Evolutionary conservation across 768 basidiomycete genomes (phyloP).

Genomic region (Cyclocybe cylindracea): DNA sequence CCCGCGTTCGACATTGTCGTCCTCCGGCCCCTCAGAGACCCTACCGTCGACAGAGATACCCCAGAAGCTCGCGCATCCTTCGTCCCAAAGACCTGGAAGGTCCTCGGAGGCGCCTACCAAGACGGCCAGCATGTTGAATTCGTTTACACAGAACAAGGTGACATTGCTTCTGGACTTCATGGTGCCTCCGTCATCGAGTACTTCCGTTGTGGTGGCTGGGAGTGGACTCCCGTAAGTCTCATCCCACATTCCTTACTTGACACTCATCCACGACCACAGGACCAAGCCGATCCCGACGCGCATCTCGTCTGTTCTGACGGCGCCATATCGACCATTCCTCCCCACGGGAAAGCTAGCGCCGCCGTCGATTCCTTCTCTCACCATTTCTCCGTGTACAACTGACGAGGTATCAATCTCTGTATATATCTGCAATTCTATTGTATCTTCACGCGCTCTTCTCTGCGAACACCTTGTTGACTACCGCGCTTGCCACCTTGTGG

Average conservation of each 20-base stretch:
- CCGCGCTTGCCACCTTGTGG: constrained; percentile 56
- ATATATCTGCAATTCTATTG: constrained; percentile 5
- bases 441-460: constrained; percentile 20
- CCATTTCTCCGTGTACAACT: constrained; percentile 52
- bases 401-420: constrained; percentile 10
- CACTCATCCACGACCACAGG: constrained; percentile 38
- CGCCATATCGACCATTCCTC: constrained; percentile 60
- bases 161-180: constrained; percentile 38
- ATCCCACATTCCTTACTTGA: background rate
- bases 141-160: constrained; percentile 50
- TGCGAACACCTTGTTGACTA: constrained; percentile 38
- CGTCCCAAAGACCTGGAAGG: constrained; percentile 50
- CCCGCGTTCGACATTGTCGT: constrained; percentile 72
- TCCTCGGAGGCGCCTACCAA: constrained; percentile 72
- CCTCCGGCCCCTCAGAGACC: constrained; percentile 71
- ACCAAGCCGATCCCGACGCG: constrained; percentile 56
- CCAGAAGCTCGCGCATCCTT: constrained; percentile 48
- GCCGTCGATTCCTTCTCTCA: constrained; percentile 36
- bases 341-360: constrained; percentile 59
- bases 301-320: constrained; percentile 85
- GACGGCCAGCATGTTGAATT: constrained; percentile 71
- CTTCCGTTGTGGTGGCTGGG: constrained; percentile 77
- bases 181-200: constrained; percentile 73
- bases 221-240: constrained; percentile 78
- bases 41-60: constrained; percentile 41